Evolutionary conservation across 2,329 filamentous ascomycete species (phyloP), one percentile per base, ranked within the genome.

Genomic region (Stagonosporopsis rhizophila): DNA sequence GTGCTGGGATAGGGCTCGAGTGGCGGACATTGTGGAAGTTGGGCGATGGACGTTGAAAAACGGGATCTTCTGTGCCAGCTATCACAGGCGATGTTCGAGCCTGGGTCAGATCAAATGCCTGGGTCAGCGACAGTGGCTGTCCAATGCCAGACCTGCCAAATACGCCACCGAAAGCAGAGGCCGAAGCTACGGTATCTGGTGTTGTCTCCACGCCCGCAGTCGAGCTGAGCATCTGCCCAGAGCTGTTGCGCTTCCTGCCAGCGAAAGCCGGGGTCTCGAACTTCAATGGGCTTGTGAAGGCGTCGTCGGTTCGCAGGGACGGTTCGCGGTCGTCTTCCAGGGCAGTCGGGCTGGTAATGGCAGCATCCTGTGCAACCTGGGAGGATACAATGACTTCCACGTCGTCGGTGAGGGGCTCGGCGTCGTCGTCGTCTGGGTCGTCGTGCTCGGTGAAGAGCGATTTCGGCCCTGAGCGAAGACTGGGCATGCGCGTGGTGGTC

Each of bases 71-170:
- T n/a, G 64, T 70, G 2, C 58, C 68, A 52, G 75, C 75, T 17
- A 70, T 62, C 4, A 73, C 60, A 17, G 79, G 79, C 22, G 80
- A 81, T 0, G 80, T 81, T 17, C 70, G 71, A 20, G 75, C 77
- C 58, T 80, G 80, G 1, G 79, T 81, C 23, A 77, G 75, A 45
- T 77, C 72, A 62, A 81, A 82, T 12, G 77, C 68, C 54, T 82
- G 80, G 7, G 79, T 81, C 23, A 79, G 70, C 32, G 76, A 79
- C 68, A 82, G 71, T 20, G 61, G 60, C 38, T 65, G 38, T 66
- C 63, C 70, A 38, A 64, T 56, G 11, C 39, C 65, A 3, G 56
- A 64, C 39, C 56, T 61, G 17, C 72, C 71, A 6, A 71, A 65
- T 30, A 68, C 53, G 30, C 51, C 50, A 9, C 45, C 45, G 19